Percentiles rank a stretch among this genome's conserved stretches.
These are phyloP conservation scores for Termitomyces sp. DNA, from an alignment of 768 basidiomycete genomes.

Conservation along the genomic window DNA sequence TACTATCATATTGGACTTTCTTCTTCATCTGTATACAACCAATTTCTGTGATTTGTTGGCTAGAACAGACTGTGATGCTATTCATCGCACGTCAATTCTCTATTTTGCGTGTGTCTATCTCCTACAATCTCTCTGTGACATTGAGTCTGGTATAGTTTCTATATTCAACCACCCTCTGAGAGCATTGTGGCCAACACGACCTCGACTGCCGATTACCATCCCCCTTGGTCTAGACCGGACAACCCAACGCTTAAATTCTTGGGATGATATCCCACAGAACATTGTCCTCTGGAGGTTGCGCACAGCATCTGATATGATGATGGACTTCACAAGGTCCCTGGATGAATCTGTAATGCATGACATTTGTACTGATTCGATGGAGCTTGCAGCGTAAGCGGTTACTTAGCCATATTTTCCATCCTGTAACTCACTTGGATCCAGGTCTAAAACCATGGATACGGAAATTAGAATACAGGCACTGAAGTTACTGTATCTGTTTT, in stretches of 20 bases:
- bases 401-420: background rate
- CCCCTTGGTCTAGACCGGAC: background rate
- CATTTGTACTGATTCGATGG: slow-evolving; percentile 6
- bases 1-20: slow-evolving; percentile 3
- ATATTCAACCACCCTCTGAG: slow-evolving; percentile 3
- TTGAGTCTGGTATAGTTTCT: background rate
- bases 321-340: slow-evolving; percentile 1
- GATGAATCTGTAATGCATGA: slow-evolving; percentile 8
- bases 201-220: background rate
- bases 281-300: slow-evolving; percentile 4
- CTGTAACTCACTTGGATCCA: background rate
- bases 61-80: background rate
- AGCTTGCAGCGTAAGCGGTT: slow-evolving; percentile 5
- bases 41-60: slow-evolving; percentile 8
- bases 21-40: slow-evolving; percentile 7
- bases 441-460: slow-evolving; percentile 1
- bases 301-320: background rate
- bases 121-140: background rate
- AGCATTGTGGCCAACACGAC: slow-evolving; percentile 7
- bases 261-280: background rate
- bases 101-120: slow-evolving; percentile 1
- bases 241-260: background rate
- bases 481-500: background rate
- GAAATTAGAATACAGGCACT: slow-evolving; percentile 1
- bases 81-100: slow-evolving; percentile 2